Evolutionary conservation across 2,329 filamentous ascomycete species (phyloP), one percentile per base, ranked within the genome.

Genomic region (Grosmannia huntii): DNA sequence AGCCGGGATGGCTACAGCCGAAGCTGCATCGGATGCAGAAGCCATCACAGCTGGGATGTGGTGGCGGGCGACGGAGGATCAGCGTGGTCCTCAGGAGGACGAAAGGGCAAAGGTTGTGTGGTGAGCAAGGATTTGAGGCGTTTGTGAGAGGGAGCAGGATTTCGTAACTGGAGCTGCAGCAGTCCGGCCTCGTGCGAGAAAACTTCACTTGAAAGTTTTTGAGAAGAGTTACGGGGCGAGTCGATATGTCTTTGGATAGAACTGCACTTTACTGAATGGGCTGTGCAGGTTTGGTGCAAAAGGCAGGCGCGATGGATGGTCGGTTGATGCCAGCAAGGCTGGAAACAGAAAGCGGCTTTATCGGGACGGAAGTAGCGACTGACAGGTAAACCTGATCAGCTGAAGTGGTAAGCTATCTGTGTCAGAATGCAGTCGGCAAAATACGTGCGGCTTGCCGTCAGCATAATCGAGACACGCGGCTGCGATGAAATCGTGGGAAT

Each of bases 1-100:
- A 4, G 52, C 28, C 28, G 55, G 57, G 12, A 56, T 48, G 10
- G 57, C 53, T 33, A 58, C 60, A 33, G 33, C 58, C 10, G 60
- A 19, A 14, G 56, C 28, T 19, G 57, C 50, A 28, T 57, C 59
- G 14, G 55, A 16, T 16, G 49, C 44, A 11, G 55, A 21, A 4
- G 55, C 27, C 60, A 62, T 62, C 33, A 36, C 31, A 5, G 52
- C 38, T 38, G 36, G 11, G n/a, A 23, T 12, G 36, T 9, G 23
- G 31, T 52, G 49, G 44, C 19, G 12, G 31, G 46, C 46, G 28
- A 36, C 14, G 44, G 44, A 14, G n/a, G n/a, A 51, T 27, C 19
- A n/a, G 25, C 11, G 52, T 14, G 16, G 11, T 25, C 52, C n/a
- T 38, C 33, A 52, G 14, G 49, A 46, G n/a, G n/a, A n/a, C 6